Base-by-base conservation (phyloP, 148 eudicot species). In the Spergularia bocconei region DNA sequence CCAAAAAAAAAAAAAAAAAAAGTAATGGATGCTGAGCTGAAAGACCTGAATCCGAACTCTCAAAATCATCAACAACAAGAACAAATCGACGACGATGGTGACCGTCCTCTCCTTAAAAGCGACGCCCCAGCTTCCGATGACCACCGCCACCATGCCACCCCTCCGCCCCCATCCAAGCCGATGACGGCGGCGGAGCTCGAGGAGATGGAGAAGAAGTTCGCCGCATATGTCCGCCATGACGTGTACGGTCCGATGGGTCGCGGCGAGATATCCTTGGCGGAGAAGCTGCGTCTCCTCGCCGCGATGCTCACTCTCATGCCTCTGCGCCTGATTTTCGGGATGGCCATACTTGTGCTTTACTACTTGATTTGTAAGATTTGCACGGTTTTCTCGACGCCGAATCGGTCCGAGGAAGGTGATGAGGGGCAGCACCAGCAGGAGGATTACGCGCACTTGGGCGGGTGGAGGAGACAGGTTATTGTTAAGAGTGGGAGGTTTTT, bases 171-270 rank as follows among this genome's bases (percentile, higher is more conserved):
- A 3, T 73, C 62, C 20, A 70, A 70, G 9, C 70, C 79, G 1
- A 48, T 73, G 15, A 52, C 90, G 4, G 75, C 70, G 17, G 78
- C 75, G 2, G 80, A 75, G 50, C 70, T 90, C 29, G 77, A 82
- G 7, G 95, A 87, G 63, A 84, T 92, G 72, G 92, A 90, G 82
- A 87, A 79, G 79, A 92, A 88, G 81, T 92, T 44, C 82, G 97
- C 97, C 10, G 88, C 97, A 1, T 92, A 75, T 38, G 92, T 87
- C 39, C 87, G 97, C 59, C 54, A 77, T 54, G 97, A 92, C 21
- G 78, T 86, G 4, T 92, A 90, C 73, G 97, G 97, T 12, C 83
- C 88, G 4, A 88, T 90, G 92, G 97, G 97, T 0, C 79, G 79
- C 6, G 97, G 90, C 44, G 82, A 84, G 19, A 41, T 92, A 19